A percentile compares a stretch with the other conserved stretches of the same genome.
phyloP scores from a whole-genome alignment of 768 basidiomycete species.

The Paxillus ammoniavirescens region DNA sequence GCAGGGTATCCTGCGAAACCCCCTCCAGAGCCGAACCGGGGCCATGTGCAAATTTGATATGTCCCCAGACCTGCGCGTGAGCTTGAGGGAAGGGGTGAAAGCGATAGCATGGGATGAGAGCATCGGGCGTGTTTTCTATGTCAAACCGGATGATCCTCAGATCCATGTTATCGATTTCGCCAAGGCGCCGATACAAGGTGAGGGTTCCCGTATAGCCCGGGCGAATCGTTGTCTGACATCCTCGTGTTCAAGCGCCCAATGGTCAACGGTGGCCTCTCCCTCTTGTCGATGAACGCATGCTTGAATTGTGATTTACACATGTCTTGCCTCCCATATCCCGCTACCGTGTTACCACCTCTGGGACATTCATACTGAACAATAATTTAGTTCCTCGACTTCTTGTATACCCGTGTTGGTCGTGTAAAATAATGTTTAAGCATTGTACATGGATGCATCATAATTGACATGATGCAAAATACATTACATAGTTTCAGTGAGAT shows the following conservation, averaged over 20 bases:
- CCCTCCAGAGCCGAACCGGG: constrained; percentile 12
- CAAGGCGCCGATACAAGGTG: constrained; percentile 33
- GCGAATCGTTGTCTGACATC: constrained; percentile 26
- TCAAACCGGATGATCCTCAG: constrained; percentile 37
- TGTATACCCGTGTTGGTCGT: constrained; percentile 5
- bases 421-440: constrained; percentile 11
- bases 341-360: background rate
- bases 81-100: constrained; percentile 34
- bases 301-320: constrained; percentile 21
- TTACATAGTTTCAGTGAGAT: constrained; percentile 24
- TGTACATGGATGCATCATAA: constrained; percentile 7
- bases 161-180: constrained; percentile 53
- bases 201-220: constrained; percentile 6
- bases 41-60: constrained; percentile 27
- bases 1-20: constrained; percentile 21
- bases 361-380: background rate
- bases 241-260: constrained; percentile 30
- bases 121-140: constrained; percentile 57
- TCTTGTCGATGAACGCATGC: constrained; percentile 31
- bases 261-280: constrained; percentile 32
- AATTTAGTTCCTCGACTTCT: background rate
- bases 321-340: background rate
- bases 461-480: constrained; percentile 21
- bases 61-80: constrained; percentile 13
- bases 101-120: constrained; percentile 66